Conservation (phyloP, 352 stramenopile species). For the Phytophthora constricta region DNA sequence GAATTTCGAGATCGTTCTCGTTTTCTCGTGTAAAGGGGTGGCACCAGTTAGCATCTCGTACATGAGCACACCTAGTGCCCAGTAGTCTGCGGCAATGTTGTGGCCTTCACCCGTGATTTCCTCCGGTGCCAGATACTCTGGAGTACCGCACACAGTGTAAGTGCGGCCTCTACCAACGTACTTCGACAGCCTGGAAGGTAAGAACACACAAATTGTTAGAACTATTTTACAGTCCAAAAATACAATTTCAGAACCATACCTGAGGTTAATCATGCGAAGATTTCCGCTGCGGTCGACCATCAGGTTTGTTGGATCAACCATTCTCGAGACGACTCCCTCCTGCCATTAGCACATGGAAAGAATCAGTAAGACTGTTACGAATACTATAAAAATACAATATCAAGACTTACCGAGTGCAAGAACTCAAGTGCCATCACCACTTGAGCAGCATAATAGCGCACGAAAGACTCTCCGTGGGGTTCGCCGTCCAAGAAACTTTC, state of each 20-base stretch:
- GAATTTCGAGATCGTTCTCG: slow-evolving; percentile 87
- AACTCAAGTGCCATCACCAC: slow-evolving; percentile 85
- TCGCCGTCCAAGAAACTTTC: slow-evolving; percentile 80
- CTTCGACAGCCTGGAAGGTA: slow-evolving; percentile 69
- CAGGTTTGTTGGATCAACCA: slow-evolving; percentile 80
- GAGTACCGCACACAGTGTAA: slow-evolving; percentile 88
- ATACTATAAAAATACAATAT: background rate
- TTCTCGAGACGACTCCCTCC: slow-evolving; percentile 84
- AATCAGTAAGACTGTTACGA: slow-evolving; percentile 1
- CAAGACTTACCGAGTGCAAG: slow-evolving; percentile 65
- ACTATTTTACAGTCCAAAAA: background rate
- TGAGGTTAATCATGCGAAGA: slow-evolving; percentile 84
- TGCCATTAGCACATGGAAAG: slow-evolving; percentile 21
- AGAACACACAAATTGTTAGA: background rate
- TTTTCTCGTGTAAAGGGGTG: slow-evolving; percentile 90
- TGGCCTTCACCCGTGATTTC: slow-evolving; percentile 90
- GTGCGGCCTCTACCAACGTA: slow-evolving; percentile 85
- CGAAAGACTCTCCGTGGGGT: slow-evolving; percentile 75
- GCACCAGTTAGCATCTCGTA: slow-evolving; percentile 92
- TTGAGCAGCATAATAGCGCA: slow-evolving; percentile 88
- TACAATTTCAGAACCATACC: slow-evolving; percentile 38
- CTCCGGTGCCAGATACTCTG: slow-evolving; percentile 86
- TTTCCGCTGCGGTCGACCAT: slow-evolving; percentile 85
- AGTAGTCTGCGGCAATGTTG: slow-evolving; percentile 92
- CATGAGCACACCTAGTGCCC: slow-evolving; percentile 93